Conservation (phyloP, 2,329 filamentous ascomycete species). For the Aspergillus sp. region DNA sequence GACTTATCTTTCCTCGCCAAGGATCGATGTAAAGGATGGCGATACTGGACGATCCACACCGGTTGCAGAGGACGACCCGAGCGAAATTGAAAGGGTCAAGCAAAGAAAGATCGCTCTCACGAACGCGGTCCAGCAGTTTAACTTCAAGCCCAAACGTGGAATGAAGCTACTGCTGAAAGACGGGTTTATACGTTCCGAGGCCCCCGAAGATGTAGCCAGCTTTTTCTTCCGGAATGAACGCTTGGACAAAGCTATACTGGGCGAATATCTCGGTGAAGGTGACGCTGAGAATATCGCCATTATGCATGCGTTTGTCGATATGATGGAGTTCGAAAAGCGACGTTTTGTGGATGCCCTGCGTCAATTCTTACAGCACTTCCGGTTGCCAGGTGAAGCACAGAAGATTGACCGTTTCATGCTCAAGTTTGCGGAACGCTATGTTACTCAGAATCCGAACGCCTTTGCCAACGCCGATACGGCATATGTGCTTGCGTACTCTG, state of each 20-base stretch:
- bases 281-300: conserved; percentile 90
- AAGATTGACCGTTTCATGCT: conserved; percentile 99
- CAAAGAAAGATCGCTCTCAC: conserved; percentile 85
- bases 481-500: conserved; percentile 91
- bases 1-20: conserved; percentile 51
- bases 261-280: conserved; percentile 90
- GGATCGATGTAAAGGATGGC: conserved; percentile 48
- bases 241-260: conserved; percentile 84
- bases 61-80: conserved; percentile 78
- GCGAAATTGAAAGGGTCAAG: conserved; percentile 89
- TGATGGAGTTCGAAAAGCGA: conserved; percentile 86
- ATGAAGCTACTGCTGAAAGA: conserved; percentile 77
- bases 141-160: conserved; percentile 94
- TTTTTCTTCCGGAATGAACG: conserved; percentile 78
- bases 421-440: conserved; percentile 95
- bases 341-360: conserved; percentile 89
- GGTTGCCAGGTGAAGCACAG: conserved; percentile 89
- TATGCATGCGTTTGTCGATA: conserved; percentile 96
- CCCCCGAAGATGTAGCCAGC: conserved; percentile 70
- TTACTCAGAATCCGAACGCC: conserved; percentile 89
- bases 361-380: conserved; percentile 89
- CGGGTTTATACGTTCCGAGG: conserved; percentile 76
- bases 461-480: conserved; percentile 98
- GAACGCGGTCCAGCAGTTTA: conserved; percentile 86
- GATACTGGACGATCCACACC: conserved; percentile 58